phyloP scores from a whole-genome alignment of 805 yeast species.

The Metschnikowia noctiluminum region DNA sequence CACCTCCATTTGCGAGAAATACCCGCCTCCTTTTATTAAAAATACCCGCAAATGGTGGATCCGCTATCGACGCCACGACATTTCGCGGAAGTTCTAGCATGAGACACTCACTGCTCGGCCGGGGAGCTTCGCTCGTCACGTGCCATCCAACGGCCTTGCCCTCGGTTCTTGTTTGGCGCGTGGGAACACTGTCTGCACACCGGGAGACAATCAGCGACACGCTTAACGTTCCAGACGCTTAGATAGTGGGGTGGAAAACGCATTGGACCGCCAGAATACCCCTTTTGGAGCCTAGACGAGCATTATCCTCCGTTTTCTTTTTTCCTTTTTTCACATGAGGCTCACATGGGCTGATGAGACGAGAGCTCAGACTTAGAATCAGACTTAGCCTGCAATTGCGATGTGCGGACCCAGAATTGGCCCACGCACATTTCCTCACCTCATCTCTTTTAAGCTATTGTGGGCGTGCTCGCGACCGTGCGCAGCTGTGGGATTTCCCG shows the following conservation, averaged over 20 bases:
- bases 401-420: background rate
- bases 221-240: background rate
- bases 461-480: background rate
- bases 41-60: background rate
- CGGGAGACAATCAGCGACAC: background rate
- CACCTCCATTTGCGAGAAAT: too few relatives aligned
- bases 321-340: too few relatives aligned
- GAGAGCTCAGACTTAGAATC: background rate
- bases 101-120: background rate
- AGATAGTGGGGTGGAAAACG: background rate
- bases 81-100: background rate
- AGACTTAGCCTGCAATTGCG: background rate
- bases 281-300: background rate
- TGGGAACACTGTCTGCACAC: background rate
- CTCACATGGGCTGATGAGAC: background rate
- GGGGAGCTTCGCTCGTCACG: background rate
- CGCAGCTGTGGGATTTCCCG: background rate
- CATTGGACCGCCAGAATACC: background rate
- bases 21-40: background rate
- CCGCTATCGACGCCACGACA: background rate
- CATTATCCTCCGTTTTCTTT: background rate
- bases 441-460: background rate
- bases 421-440: background rate
- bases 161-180: background rate
- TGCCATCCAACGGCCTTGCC: background rate